These are phyloP conservation scores for Nothomitra cinnamomea DNA, from an alignment of 2,329 filamentous ascomycete genomes.

Conservation along the genomic window DNA sequence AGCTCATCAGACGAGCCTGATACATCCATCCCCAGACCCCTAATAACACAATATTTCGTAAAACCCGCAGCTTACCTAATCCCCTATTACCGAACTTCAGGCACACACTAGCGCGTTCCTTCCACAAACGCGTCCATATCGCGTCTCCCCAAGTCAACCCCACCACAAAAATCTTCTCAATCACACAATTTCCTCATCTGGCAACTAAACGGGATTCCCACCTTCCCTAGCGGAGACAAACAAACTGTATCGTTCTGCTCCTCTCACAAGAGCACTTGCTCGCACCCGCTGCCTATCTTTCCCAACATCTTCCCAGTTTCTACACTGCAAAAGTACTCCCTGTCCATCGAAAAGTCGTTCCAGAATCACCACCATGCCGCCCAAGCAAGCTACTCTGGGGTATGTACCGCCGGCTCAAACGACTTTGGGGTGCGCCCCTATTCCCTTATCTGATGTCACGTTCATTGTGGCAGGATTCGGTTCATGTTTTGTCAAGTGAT, in stretches of 20 bases:
- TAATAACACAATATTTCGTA: no score
- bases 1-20: no score
- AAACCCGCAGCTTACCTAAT: no score
- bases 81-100: neutral
- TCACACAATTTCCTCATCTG: neutral
- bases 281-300: neutral
- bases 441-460: neutral
- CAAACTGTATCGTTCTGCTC: constrained; percentile 1
- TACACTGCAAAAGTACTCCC: no score
- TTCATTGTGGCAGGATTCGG: neutral
- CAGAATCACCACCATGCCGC: constrained; percentile 9
- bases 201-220: neutral
- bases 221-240: no score
- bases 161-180: neutral
- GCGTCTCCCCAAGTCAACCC: neutral
- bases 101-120: neutral
- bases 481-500: constrained; percentile 2
- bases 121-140: neutral
- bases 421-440: constrained; percentile 47
- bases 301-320: neutral
- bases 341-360: no score
- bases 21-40: no score
- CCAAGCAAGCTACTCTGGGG: constrained; percentile 72
- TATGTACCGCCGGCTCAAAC: constrained; percentile 63
- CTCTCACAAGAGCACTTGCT: neutral